Base-by-base conservation (phyloP, 164 flowering plant genomes). In the Dillenia turbinata region DNA sequence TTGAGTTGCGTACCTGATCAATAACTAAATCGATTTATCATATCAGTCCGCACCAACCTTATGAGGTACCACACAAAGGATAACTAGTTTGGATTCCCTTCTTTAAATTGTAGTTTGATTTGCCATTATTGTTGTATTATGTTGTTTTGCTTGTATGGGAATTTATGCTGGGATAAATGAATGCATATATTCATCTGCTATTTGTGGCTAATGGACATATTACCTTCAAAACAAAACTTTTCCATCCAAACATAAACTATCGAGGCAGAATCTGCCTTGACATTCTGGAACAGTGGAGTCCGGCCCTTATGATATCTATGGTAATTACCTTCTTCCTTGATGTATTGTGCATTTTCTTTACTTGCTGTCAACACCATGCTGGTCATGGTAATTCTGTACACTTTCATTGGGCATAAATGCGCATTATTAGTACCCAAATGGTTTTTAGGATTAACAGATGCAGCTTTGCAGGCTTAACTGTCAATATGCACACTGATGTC, bases 231-330 rank as follows among this genome's bases (percentile, higher is more conserved):
- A 83, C 88, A 33, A 83, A 79, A 69, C 83, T 81, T 44, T 84
- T 69, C 63, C 85, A 84, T 68, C 88, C 88, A 2, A 84, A 84
- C 63, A 81, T 84, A 48, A 83, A 83, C 67, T 81, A 81, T 75
- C 79, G 78, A 44, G 88, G 88, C 0, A 83, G 85, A 68, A 81
- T 81, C 58, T 83, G 88, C 64, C 84, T 84, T 3, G 88, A 84
- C 68, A 84, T 84, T 59, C 80, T 84, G 44, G 86, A 84, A 57
- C 86, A 84, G 65, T 84, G 88, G 88, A 84, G 86, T 66, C 88
- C 86, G 50, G 88, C 88, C 40, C 77, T 84, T 24, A 84, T 85
- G 0, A 71, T 84, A 52, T 81, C 88, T 57, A 81, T 81, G 88
- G 88, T 84, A 61, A 62, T 49, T 10, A 44, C 1, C 33, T 47